Evolutionary conservation across 129 eudicot species (phyloP).

Genomic region (Logfia minima): DNA sequence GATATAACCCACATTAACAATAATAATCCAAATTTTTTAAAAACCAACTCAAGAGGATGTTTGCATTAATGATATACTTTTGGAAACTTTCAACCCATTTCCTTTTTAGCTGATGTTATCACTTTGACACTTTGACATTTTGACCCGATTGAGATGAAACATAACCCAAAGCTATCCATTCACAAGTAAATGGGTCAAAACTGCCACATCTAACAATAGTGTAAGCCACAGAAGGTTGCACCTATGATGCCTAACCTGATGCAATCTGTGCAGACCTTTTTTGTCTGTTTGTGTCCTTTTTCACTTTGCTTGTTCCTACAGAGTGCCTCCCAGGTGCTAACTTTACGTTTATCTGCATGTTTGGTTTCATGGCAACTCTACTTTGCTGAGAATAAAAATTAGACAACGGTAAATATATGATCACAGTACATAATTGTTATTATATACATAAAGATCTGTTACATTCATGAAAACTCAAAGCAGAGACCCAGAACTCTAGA

Average conservation of each 20-base stretch:
- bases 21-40: background rate
- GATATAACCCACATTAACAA: no score
- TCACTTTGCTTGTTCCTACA: conserved; percentile 38
- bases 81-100: no score
- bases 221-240: background rate
- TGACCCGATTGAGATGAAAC: background rate
- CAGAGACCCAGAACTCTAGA: no score
- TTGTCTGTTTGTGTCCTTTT: conserved; percentile 41
- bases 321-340: conserved; percentile 28
- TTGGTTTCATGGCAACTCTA: conserved; percentile 54
- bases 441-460: background rate
- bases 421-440: conserved; percentile 9
- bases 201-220: background rate
- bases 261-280: conserved; percentile 38
- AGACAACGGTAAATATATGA: background rate
- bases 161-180: background rate
- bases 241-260: conserved; percentile 42
- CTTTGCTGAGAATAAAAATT: conserved; percentile 31
- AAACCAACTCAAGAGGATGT: background rate
- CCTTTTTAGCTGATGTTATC: background rate
- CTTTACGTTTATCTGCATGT: conserved; percentile 43
- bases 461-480: background rate
- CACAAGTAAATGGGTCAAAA: conserved; percentile 4
- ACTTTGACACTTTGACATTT: no score
- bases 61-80: background rate